A percentile compares a stretch with the other conserved stretches of the same genome.
phyloP scores from a whole-genome alignment of 768 basidiomycete genomes.

The Auriculariales sp. region DNA sequence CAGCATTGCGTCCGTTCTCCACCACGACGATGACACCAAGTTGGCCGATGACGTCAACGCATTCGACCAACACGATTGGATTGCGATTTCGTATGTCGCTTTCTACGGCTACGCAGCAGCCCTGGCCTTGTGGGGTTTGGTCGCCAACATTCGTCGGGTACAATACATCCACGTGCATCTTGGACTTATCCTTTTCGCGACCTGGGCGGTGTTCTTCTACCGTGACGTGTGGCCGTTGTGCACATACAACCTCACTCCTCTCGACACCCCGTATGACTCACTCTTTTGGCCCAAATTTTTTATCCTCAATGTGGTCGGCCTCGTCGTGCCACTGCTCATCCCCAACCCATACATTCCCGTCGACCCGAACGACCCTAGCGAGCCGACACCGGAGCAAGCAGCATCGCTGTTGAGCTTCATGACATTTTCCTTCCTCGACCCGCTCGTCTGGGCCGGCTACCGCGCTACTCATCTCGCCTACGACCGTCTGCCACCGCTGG shows the following conservation, averaged over 20 bases:
- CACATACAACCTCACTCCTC: slow-evolving; percentile 33
- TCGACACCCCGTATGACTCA: slow-evolving; percentile 30
- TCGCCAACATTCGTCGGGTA: background rate
- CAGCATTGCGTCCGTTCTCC: slow-evolving; percentile 28
- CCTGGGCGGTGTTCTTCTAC: slow-evolving; percentile 4
- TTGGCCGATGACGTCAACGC: slow-evolving; percentile 19
- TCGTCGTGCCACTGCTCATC: slow-evolving; percentile 37
- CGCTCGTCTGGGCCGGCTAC: slow-evolving; percentile 21
- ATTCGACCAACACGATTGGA: background rate
- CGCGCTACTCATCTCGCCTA: slow-evolving; percentile 27
- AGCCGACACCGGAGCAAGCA: slow-evolving; percentile 33
- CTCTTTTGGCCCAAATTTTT: slow-evolving; percentile 40
- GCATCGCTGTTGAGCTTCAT: slow-evolving; percentile 29
- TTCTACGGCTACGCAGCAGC: background rate
- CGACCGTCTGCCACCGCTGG: slow-evolving; percentile 27
- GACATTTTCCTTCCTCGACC: slow-evolving; percentile 42
- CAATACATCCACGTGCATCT: background rate
- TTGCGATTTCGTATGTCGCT: background rate
- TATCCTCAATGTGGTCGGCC: slow-evolving; percentile 28
- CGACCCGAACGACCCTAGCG: slow-evolving; percentile 30
- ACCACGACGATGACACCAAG: no score
- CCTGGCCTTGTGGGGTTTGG: background rate
- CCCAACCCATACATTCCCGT: slow-evolving; percentile 46
- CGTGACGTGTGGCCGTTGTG: slow-evolving; percentile 37
- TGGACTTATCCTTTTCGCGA: background rate